Evolutionary conservation across 805 yeast genomes (phyloP).

Genomic region (Yamadazyma akitaensis): DNA sequence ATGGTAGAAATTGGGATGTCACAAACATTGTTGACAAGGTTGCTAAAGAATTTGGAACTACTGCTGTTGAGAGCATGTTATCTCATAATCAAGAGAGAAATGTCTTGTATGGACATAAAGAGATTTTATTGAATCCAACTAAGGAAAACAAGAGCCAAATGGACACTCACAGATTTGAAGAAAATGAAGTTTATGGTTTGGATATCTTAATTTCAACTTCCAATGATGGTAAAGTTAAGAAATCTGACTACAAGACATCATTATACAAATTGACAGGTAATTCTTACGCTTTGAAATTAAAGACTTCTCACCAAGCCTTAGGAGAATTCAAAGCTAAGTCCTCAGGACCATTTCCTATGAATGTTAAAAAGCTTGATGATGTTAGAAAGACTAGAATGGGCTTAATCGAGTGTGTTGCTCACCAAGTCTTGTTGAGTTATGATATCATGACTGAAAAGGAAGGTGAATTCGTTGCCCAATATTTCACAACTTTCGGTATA

Average conservation of each 20-base stretch:
- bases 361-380: slow-evolving; percentile 62
- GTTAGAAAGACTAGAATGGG: slow-evolving; percentile 73
- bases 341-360: slow-evolving; percentile 61
- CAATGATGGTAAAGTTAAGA: slow-evolving; percentile 61
- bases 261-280: slow-evolving; percentile 70
- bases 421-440: slow-evolving; percentile 62
- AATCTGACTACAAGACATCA: slow-evolving; percentile 59
- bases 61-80: slow-evolving; percentile 74
- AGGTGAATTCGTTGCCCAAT: slow-evolving; percentile 65
- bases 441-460: slow-evolving; percentile 67
- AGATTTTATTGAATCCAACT: slow-evolving; percentile 70
- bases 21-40: slow-evolving; percentile 63
- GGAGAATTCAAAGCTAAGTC: slow-evolving; percentile 66
- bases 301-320: slow-evolving; percentile 63
- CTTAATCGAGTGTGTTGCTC: slow-evolving; percentile 66
- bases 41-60: slow-evolving; percentile 55
- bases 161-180: slow-evolving; percentile 64
- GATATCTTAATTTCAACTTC: slow-evolving; percentile 67
- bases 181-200: slow-evolving; percentile 73
- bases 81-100: slow-evolving; percentile 67
- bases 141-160: slow-evolving; percentile 62
- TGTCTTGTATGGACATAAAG: slow-evolving; percentile 70
- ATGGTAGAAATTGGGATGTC: slow-evolving; percentile 72
- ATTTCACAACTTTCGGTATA: slow-evolving; percentile 70
- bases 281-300: slow-evolving; percentile 65